Percentiles rank a stretch among this genome's conserved stretches.
Conservation (phyloP, 768 basidiomycete species). For the Dioszegia hungarica region DNA sequence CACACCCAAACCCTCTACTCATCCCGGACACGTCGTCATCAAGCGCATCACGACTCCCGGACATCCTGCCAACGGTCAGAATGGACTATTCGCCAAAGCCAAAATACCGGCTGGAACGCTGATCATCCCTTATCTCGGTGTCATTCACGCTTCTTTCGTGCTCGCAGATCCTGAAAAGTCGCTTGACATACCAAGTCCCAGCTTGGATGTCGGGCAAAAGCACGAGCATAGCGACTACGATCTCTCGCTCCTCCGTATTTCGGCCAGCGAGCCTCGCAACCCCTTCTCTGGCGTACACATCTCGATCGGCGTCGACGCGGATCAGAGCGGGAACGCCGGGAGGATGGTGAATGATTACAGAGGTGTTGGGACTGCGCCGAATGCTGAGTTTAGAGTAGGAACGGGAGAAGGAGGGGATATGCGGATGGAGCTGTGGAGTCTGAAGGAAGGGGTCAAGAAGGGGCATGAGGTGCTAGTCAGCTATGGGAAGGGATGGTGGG, state of each 20-base stretch:
- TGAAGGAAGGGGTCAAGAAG: slow-evolving; percentile 54
- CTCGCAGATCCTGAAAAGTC: slow-evolving; percentile 55
- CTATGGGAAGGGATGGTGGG: slow-evolving; percentile 86
- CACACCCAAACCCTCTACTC: slow-evolving; percentile 12
- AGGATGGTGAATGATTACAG: slow-evolving; percentile 89
- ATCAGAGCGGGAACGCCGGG: slow-evolving; percentile 72
- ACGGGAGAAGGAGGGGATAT: slow-evolving; percentile 55
- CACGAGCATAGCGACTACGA: slow-evolving; percentile 64
- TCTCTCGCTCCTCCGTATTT: slow-evolving; percentile 57
- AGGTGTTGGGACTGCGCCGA: slow-evolving; percentile 54
- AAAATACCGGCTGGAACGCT: slow-evolving; percentile 64
- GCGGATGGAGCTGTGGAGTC: slow-evolving; percentile 67
- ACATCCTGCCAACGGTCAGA: slow-evolving; percentile 76
- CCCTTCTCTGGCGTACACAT: slow-evolving; percentile 39
- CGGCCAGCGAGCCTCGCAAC: slow-evolving; percentile 23
- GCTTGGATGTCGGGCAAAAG: neutral
- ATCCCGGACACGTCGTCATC: slow-evolving; percentile 55
- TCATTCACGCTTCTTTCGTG: slow-evolving; percentile 69
- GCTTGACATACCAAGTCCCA: neutral
- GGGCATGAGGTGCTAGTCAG: slow-evolving; percentile 81
- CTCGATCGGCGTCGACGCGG: slow-evolving; percentile 71
- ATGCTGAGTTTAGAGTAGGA: slow-evolving; percentile 42
- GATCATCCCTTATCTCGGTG: slow-evolving; percentile 75
- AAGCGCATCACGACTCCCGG: slow-evolving; percentile 53
- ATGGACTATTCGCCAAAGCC: slow-evolving; percentile 71